Percentiles rank a stretch among this genome's conserved stretches.
Evolutionary conservation across 129 eudicot genomes (phyloP).

Genomic region (Flaveria trinervia): DNA sequence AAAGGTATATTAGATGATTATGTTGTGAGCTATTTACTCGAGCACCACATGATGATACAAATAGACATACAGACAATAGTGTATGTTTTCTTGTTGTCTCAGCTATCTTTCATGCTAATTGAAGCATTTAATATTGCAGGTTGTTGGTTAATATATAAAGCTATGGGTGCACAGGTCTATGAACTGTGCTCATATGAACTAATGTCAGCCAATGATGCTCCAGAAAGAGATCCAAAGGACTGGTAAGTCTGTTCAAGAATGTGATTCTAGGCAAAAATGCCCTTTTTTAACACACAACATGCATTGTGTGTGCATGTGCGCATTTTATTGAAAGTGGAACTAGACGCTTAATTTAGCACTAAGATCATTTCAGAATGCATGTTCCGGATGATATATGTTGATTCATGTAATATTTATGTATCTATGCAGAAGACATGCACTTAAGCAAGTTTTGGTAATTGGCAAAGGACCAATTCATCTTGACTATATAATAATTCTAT

Average conservation of each 20-base stretch:
- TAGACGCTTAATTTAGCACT: neutral
- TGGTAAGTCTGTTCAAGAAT: constrained; percentile 54
- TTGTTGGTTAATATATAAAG: constrained; percentile 83
- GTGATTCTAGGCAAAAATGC: neutral
- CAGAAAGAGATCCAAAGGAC: constrained; percentile 94
- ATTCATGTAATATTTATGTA: neutral
- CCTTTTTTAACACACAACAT: neutral
- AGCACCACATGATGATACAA: neutral
- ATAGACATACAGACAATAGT: neutral
- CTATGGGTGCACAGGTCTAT: constrained; percentile 41
- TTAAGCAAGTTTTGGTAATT: too few species aligned
- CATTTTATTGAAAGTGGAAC: neutral
- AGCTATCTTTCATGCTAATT: neutral
- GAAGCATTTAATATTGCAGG: constrained; percentile 49
- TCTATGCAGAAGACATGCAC: neutral
- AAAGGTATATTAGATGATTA: constrained; percentile 54
- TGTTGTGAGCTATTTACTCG: neutral
- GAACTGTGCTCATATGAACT: constrained; percentile 83
- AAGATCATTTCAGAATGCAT: neutral
- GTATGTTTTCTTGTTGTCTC: neutral
- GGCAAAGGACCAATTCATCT: too few species aligned
- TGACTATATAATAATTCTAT: too few species aligned
- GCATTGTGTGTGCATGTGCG: neutral
- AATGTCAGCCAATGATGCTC: constrained; percentile 98
- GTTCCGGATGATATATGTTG: neutral